Evolutionary conservation across 1,139 yeast genomes (phyloP).

Genomic region (Saccharomyces hybrid): DNA sequence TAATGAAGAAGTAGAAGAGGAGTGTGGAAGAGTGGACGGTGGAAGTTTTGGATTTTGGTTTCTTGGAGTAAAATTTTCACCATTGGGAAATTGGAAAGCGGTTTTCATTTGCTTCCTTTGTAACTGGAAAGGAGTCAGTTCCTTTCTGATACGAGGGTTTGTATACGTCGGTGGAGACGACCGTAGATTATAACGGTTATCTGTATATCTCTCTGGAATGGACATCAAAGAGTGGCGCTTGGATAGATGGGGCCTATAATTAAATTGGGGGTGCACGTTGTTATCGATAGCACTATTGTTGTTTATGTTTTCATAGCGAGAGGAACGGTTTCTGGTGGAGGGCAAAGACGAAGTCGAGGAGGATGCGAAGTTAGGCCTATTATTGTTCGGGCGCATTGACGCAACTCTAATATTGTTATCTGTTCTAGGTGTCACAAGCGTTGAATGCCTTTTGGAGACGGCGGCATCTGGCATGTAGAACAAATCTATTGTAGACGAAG

Average conservation of each 20-base stretch:
- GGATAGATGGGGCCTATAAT: background rate
- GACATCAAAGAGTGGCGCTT: background rate
- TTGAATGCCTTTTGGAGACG: background rate
- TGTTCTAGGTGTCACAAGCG: background rate
- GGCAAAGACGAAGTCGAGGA: background rate
- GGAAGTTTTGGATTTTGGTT: conserved; percentile 8
- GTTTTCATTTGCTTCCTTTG: conserved; percentile 27
- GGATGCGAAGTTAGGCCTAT: background rate
- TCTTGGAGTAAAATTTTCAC: conserved; percentile 30
- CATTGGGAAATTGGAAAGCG: conserved; percentile 28
- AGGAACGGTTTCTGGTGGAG: background rate
- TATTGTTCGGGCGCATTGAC: background rate
- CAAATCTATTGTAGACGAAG: background rate
- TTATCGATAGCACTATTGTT: background rate
- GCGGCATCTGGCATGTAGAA: background rate
- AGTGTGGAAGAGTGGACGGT: conserved; percentile 11
- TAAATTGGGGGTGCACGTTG: background rate
- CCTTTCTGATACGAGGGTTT: background rate
- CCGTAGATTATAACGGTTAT: background rate
- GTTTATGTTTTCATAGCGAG: background rate
- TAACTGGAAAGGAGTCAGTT: conserved; percentile 24
- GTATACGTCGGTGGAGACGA: background rate
- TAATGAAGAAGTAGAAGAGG: background rate
- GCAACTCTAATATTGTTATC: background rate
- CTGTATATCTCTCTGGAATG: background rate